Percentiles rank a stretch among this genome's conserved stretches.
Evolutionary conservation across 2,329 filamentous ascomycete genomes (phyloP).

Genomic region (Mollisiaceae sp.): DNA sequence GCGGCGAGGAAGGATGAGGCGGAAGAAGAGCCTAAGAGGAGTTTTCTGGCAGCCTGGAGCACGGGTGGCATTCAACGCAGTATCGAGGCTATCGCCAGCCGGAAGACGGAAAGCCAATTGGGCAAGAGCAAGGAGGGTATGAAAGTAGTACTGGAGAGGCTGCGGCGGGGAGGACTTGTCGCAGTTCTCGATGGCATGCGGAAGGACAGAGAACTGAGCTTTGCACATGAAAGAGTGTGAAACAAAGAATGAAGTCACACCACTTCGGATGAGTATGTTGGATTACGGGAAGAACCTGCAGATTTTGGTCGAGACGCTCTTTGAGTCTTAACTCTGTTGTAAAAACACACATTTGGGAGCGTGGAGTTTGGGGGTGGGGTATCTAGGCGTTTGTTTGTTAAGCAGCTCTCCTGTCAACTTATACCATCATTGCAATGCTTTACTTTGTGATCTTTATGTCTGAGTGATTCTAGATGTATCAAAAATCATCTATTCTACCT

Average conservation of each 20-base stretch:
- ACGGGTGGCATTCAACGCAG: conserved; percentile 76
- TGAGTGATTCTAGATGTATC: too few species aligned
- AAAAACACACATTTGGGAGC: conserved; percentile 36
- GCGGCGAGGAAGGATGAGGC: conserved; percentile 47
- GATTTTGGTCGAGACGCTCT: conserved; percentile 13
- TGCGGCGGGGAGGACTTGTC: conserved; percentile 69
- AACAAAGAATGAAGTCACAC: conserved; percentile 20
- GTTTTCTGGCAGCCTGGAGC: conserved; percentile 63
- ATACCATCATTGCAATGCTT: conserved; percentile 6
- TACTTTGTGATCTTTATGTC: not conserved
- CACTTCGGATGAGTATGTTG: conserved; percentile 7
- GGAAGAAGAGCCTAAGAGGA: conserved; percentile 54
- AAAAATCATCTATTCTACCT: too few species aligned
- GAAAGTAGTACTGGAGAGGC: conserved; percentile 77
- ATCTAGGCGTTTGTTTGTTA: conserved; percentile 29
- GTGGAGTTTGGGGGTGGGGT: conserved; percentile 37
- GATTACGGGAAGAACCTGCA: not conserved
- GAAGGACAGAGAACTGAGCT: conserved; percentile 53
- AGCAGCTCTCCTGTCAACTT: conserved; percentile 31
- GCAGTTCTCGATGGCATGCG: conserved; percentile 75
- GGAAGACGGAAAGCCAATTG: conserved; percentile 77
- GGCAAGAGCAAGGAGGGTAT: conserved; percentile 84
- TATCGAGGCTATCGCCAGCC: conserved; percentile 79
- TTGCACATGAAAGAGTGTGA: conserved; percentile 25
- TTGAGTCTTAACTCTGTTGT: conserved; percentile 28